Conservation (phyloP, 2,329 filamentous ascomycete species). For the Scedosporium dehoogii region DNA sequence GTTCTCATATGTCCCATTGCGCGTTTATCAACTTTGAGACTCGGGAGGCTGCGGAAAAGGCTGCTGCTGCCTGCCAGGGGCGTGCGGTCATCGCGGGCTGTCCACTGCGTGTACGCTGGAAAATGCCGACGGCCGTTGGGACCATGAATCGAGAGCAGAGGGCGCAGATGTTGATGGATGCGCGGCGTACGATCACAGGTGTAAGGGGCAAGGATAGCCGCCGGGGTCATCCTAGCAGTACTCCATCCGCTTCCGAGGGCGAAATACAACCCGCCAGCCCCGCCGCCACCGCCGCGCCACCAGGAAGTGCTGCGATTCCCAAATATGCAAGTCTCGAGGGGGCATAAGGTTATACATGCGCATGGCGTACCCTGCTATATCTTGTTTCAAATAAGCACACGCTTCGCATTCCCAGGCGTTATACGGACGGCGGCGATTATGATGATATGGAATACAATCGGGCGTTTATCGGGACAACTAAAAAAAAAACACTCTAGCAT, state of each 20-base stretch:
- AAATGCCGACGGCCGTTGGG: slow-evolving; percentile 81
- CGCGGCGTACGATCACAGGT: slow-evolving; percentile 17
- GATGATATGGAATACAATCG: not conserved
- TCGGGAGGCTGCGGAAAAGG: slow-evolving; percentile 73
- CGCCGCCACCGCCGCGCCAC: slow-evolving; percentile 59
- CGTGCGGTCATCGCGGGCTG: slow-evolving; percentile 85
- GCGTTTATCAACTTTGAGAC: slow-evolving; percentile 93
- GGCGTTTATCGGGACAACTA: not conserved
- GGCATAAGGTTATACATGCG: slow-evolving; percentile 40
- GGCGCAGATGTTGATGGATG: slow-evolving; percentile 70
- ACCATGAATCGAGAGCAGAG: slow-evolving; percentile 84
- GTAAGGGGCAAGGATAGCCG: not conserved
- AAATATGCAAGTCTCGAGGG: slow-evolving; percentile 81
- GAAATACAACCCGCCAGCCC: slow-evolving; percentile 9
- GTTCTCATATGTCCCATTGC: slow-evolving; percentile 94
- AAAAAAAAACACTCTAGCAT: not conserved
- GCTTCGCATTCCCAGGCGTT: not conserved
- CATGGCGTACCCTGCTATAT: not conserved
- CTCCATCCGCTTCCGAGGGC: not conserved
- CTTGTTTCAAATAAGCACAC: not conserved
- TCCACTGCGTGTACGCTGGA: slow-evolving; percentile 84
- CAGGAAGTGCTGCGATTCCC: slow-evolving; percentile 61
- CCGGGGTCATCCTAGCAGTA: not conserved
- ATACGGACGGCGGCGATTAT: not conserved
- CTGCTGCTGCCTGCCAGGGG: slow-evolving; percentile 76